These are phyloP conservation scores for Astrothelium macrocarpum DNA, from an alignment of 495 filamentous ascomycete species.

Conservation along the genomic window DNA sequence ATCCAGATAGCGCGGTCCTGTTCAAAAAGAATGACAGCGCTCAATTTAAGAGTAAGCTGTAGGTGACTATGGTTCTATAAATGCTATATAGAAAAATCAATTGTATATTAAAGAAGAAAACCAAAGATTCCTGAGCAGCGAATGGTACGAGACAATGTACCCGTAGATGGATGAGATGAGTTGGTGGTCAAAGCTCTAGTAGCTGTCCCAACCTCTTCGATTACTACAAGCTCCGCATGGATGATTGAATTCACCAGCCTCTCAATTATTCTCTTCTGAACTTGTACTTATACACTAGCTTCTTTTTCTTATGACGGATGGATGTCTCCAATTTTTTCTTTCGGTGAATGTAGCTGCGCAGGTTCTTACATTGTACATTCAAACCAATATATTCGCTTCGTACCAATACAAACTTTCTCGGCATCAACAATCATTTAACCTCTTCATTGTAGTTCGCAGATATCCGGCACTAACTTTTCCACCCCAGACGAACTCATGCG, in stretches of 20 bases:
- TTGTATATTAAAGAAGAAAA: background rate
- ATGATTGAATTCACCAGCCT: background rate
- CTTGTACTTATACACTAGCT: background rate
- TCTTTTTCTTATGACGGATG: no score
- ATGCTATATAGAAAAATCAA: background rate
- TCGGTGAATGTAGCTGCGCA: background rate
- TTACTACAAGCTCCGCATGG: background rate
- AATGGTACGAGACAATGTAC: no score
- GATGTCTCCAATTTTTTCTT: no score
- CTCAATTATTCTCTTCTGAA: background rate
- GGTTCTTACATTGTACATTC: background rate
- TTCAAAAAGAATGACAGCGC: conserved; percentile 45
- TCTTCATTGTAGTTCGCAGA: background rate
- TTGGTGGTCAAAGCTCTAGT: no score
- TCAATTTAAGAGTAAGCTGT: conserved; percentile 40
- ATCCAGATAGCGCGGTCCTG: conserved; percentile 50
- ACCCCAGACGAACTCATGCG: background rate
- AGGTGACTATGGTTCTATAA: background rate
- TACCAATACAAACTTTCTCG: background rate
- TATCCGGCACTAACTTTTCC: background rate
- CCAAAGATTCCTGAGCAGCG: no score
- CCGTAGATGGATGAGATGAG: no score
- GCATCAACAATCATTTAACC: background rate
- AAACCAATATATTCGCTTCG: background rate
- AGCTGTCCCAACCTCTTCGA: background rate